Base-by-base conservation (phyloP, 768 basidiomycete genomes). In the Mrakia blollopis region DNA sequence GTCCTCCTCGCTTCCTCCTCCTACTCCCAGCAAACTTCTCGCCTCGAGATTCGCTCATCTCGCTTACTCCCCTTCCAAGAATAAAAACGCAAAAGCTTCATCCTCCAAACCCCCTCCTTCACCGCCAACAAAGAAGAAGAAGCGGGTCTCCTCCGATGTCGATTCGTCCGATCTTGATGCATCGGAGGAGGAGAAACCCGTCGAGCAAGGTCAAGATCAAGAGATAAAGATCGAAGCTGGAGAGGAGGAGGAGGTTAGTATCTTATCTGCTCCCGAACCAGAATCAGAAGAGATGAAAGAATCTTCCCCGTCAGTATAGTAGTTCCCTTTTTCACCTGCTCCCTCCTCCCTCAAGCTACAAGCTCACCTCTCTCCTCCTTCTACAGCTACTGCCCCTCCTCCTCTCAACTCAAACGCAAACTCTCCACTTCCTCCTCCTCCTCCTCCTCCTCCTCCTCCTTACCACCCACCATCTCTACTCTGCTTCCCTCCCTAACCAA, bases 41-140 rank as follows among this genome's bases (percentile, higher is more conserved):
- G 65, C 65, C 6, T 68, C 65, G 4, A 35, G 65, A 39, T 39
- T 68, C 65, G 65, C 65, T 68, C 65, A 68, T 68, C 65, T 68
- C 37, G 65, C 65, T 37, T 68, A 68, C 65, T 68, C 65, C 0
- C 65, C 65, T 8, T 10, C 25, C 21, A 68, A 68, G 25, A 61
- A 28, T 18, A 65, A 65, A 35, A 30, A 68, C 37, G 37, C 65
- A 1, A n/a, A 28, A 57, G n/a, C 57, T 28, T 57, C 57, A 11
- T 39, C 35, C 6, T 41, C 65, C 21, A 16, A 37, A 25, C 39
- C n/a, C 3, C 2, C 9, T 2, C 14, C 32, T 13, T 11, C 65
- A 21, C 16, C 35, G 35, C 21, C 65, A 8, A 18, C 11, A 11
- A n/a, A 68, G 35, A 23, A 39, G 37, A 35, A 14, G 65, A 39